Conservation (phyloP, 768 basidiomycete species). For the Suillus weaverae region DNA sequence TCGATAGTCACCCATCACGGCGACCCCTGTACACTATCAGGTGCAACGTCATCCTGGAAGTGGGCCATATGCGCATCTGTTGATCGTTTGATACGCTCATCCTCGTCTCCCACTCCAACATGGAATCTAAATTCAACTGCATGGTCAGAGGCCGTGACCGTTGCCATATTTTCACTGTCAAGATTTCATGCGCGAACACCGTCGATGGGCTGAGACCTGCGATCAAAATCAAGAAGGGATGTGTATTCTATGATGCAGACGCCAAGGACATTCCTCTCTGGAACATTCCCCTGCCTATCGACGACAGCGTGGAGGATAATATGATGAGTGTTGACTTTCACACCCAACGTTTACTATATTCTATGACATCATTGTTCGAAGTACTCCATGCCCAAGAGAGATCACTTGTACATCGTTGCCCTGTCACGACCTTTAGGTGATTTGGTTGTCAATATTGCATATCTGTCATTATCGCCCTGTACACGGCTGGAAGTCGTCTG, state of each 20-base stretch:
- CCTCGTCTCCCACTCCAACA: not conserved
- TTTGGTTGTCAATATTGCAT: not conserved
- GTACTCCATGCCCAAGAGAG: not conserved
- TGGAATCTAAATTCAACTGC: not conserved
- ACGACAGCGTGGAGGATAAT: not conserved
- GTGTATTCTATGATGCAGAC: not conserved
- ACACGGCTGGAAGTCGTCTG: too few species aligned
- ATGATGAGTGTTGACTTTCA: not conserved
- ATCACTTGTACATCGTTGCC: not conserved
- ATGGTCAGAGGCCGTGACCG: not conserved
- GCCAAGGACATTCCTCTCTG: not conserved
- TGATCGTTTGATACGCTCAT: not conserved
- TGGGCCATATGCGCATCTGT: not conserved
- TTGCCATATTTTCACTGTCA: not conserved
- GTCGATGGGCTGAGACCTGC: not conserved
- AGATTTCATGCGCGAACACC: not conserved
- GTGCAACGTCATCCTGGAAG: not conserved
- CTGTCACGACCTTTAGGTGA: not conserved
- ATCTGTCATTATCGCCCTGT: not conserved
- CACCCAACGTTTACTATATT: not conserved
- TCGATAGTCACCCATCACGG: not conserved
- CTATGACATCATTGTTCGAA: not conserved
- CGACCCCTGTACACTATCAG: not conserved
- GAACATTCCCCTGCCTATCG: not conserved
- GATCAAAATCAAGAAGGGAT: not conserved